A percentile compares a stretch with the other conserved stretches of the same genome.
Conservation (phyloP, 2,329 filamentous ascomycete species). For the Monosporascus sp. region DNA sequence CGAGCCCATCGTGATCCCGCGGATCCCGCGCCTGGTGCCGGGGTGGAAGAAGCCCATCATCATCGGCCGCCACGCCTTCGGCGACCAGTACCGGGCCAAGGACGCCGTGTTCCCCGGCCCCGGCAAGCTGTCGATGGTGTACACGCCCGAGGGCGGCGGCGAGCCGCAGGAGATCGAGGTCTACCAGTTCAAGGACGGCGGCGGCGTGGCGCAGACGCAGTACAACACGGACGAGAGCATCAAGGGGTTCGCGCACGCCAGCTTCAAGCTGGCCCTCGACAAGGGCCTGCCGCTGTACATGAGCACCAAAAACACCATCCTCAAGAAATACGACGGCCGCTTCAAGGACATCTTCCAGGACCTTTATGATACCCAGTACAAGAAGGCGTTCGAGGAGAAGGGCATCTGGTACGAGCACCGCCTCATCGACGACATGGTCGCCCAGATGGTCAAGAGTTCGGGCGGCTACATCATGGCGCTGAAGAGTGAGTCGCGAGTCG, state of each 20-base stretch:
- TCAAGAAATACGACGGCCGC: constrained; percentile 96
- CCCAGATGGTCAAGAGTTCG: constrained; percentile 98
- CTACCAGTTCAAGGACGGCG: constrained; percentile 79
- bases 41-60: constrained; percentile 99
- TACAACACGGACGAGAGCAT: constrained; percentile 99
- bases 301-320: constrained; percentile 99
- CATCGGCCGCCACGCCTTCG: constrained; percentile 96
- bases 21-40: constrained; percentile 86
- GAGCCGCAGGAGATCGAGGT: constrained; percentile 83
- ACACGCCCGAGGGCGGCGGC: constrained; percentile 78
- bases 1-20: constrained; percentile 94
- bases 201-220: constrained; percentile 88
- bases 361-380: constrained; percentile 84
- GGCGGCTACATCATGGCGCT: constrained; percentile 96
- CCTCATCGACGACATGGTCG: constrained; percentile 99
- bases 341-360: constrained; percentile 99
- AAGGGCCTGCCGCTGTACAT: constrained; percentile 94
- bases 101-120: constrained; percentile 77
- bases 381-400: constrained; percentile 82
- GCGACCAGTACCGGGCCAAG: constrained; percentile 97
- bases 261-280: constrained; percentile 88
- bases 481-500: constrained; percentile 66
- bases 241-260: constrained; percentile 87
- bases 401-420: constrained; percentile 99
- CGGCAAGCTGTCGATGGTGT: constrained; percentile 92